These are phyloP conservation scores for Kuraishia piskuri DNA, from an alignment of 805 yeast species.

Conservation along the genomic window DNA sequence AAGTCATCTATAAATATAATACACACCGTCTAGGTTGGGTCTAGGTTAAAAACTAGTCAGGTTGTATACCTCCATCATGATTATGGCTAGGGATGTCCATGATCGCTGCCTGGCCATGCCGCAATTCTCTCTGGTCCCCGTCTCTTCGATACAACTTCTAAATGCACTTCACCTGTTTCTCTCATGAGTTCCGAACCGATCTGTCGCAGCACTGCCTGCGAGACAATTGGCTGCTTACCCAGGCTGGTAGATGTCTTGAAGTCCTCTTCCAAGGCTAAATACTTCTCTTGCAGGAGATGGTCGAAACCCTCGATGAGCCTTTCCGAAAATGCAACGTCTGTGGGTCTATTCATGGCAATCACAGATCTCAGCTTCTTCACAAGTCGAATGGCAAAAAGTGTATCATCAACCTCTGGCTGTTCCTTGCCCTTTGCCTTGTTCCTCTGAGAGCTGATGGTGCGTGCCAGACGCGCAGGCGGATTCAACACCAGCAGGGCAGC, in stretches of 20 bases:
- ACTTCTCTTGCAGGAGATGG: constrained; percentile 18
- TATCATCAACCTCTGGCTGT: constrained; percentile 17
- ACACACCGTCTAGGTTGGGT: too few relatives aligned
- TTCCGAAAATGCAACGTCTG: constrained; percentile 42
- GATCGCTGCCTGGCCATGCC: constrained; percentile 66
- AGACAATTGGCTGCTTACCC: constrained; percentile 12
- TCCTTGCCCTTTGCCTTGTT: constrained; percentile 11
- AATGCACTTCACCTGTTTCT: constrained; percentile 5
- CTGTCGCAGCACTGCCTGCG: neutral
- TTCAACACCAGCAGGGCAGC: constrained; percentile 50
- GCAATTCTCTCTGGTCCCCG: constrained; percentile 21
- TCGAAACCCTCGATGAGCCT: constrained; percentile 26
- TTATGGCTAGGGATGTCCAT: constrained; percentile 46
- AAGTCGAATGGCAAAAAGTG: constrained; percentile 28
- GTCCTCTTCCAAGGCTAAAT: constrained; percentile 14
- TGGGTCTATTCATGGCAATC: constrained; percentile 37
- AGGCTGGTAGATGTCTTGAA: constrained; percentile 5
- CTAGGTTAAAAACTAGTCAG: too few relatives aligned
- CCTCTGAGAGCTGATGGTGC: constrained; percentile 1
- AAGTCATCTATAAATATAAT: too few relatives aligned
- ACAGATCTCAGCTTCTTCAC: constrained; percentile 35
- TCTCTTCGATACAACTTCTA: constrained; percentile 4
- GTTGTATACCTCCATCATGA: too few relatives aligned
- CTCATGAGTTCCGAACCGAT: neutral
- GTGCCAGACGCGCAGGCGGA: constrained; percentile 27